Conservation (phyloP, 2,329 filamentous ascomycete genomes). For the Penicillium hordei region DNA sequence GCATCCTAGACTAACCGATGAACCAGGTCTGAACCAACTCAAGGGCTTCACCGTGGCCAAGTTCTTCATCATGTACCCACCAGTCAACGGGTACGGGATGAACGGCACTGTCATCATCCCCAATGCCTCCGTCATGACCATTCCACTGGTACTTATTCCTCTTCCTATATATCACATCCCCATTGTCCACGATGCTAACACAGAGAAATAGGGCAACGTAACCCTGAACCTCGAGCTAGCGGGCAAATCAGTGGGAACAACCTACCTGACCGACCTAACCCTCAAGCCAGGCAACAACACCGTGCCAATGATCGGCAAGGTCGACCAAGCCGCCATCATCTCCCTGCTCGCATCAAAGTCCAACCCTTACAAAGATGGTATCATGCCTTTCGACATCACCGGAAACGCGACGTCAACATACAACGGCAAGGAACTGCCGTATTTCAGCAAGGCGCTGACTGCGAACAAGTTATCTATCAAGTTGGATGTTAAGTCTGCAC, state of each 20-base stretch:
- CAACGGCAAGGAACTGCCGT: constrained; percentile 52
- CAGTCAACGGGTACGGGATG: constrained; percentile 53
- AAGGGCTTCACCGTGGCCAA: constrained; percentile 52
- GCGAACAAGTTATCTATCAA: constrained; percentile 48
- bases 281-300: constrained; percentile 57
- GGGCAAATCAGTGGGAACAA: constrained; percentile 50
- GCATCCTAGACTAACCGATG: neutral
- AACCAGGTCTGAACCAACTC: constrained; percentile 59
- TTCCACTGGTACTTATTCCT: constrained; percentile 47
- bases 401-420: constrained; percentile 50
- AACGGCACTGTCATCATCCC: constrained; percentile 57
- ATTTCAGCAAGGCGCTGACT: constrained; percentile 54
- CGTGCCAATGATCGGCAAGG: constrained; percentile 50
- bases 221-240: constrained; percentile 54
- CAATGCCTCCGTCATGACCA: constrained; percentile 59
- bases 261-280: constrained; percentile 52
- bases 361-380: constrained; percentile 45
- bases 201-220: constrained; percentile 50
- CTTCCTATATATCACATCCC: neutral
- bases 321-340: constrained; percentile 46
- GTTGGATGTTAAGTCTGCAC: constrained; percentile 45
- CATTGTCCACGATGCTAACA: constrained; percentile 3
- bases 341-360: constrained; percentile 27
- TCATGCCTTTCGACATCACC: constrained; percentile 53
- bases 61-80: constrained; percentile 47